Conservation (phyloP, 2,329 filamentous ascomycete genomes). For the Albifimbria verrucaria region DNA sequence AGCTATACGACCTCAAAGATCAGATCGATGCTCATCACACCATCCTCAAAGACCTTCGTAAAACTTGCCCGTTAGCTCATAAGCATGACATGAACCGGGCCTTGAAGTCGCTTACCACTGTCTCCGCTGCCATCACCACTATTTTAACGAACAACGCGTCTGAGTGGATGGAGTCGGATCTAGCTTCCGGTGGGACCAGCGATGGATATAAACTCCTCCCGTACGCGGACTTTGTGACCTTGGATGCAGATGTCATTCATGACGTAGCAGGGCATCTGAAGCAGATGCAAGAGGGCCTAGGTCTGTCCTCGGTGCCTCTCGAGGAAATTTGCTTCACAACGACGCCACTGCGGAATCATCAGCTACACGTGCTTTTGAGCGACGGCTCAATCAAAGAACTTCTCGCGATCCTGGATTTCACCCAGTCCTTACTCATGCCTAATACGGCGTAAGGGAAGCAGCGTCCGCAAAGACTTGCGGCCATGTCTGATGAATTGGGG, state of each 20-base stretch:
- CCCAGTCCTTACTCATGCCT: background rate
- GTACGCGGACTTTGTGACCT: slow-evolving; percentile 11
- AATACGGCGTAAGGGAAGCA: too few relatives aligned
- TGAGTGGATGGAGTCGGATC: slow-evolving; percentile 19
- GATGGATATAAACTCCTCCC: slow-evolving; percentile 3
- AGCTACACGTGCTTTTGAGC: background rate
- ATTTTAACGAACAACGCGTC: slow-evolving; percentile 19
- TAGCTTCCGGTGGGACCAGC: background rate
- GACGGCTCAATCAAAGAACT: background rate
- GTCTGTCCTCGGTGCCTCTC: background rate
- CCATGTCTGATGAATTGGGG: too few relatives aligned
- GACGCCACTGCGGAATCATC: background rate
- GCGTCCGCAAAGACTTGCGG: too few relatives aligned
- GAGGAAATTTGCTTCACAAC: background rate
- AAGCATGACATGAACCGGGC: background rate
- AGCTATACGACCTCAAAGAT: slow-evolving; percentile 18
- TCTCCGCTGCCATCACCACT: slow-evolving; percentile 12
- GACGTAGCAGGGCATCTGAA: slow-evolving; percentile 11
- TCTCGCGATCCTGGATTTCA: background rate
- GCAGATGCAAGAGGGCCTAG: slow-evolving; percentile 8
- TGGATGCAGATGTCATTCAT: slow-evolving; percentile 14
- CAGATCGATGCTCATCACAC: slow-evolving; percentile 3
- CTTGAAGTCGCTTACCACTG: slow-evolving; percentile 1
- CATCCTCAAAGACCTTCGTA: slow-evolving; percentile 7
- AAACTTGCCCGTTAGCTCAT: background rate